These are phyloP conservation scores for Pseudoneurospora amorphoporcata DNA, from an alignment of 495 filamentous ascomycete genomes.

Conservation along the genomic window DNA sequence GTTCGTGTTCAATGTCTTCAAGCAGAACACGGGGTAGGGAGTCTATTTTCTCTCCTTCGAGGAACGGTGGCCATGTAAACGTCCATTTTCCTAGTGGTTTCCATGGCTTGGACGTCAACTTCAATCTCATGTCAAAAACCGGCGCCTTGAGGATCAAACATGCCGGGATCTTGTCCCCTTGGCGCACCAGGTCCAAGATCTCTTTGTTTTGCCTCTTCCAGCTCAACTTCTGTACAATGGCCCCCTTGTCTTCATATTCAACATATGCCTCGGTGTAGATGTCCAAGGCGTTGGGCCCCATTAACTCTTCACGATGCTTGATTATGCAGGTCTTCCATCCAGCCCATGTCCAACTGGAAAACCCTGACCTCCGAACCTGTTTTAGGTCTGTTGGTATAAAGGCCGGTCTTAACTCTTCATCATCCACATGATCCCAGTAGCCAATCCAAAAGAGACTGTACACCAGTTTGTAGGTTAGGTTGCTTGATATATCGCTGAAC, in stretches of 20 bases:
- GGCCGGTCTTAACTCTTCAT: too few relatives aligned
- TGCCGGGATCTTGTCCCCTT: not conserved
- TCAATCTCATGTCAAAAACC: too few relatives aligned
- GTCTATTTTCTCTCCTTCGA: not conserved
- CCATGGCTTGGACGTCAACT: too few relatives aligned
- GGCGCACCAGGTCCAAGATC: not conserved
- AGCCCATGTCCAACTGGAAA: constrained; percentile 3
- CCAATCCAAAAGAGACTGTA: not conserved
- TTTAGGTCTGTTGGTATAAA: not conserved
- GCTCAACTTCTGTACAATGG: not conserved
- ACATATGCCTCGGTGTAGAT: not conserved
- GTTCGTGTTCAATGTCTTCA: not conserved
- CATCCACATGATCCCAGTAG: not conserved
- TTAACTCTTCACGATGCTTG: too few relatives aligned
- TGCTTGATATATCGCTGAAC: not conserved
- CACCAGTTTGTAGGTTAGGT: not conserved
- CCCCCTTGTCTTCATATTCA: not conserved
- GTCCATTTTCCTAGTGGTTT: not conserved
- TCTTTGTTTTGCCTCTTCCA: not conserved
- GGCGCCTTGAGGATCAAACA: too few relatives aligned
- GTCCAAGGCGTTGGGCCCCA: not conserved
- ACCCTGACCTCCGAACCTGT: not conserved
- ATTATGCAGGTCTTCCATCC: not conserved
- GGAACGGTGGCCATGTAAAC: not conserved
- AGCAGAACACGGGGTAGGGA: not conserved